Evolutionary conservation across 73 alveolate species (phyloP).

Genomic region (Uronychia binucleata): DNA sequence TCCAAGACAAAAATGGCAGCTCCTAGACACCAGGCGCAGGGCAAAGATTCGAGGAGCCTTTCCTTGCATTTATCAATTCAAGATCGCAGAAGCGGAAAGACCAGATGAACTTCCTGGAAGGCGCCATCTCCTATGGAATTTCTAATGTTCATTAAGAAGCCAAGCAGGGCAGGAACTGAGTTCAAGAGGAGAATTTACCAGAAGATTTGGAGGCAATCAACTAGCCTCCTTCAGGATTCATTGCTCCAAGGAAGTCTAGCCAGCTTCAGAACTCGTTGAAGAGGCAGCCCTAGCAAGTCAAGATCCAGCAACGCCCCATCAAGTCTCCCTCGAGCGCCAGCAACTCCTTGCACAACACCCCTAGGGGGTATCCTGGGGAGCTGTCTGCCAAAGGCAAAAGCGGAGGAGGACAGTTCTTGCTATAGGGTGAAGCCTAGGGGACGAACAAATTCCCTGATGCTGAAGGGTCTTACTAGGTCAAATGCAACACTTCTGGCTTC

Average conservation of each 20-base stretch:
- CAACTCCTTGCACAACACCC: background rate
- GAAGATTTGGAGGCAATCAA: background rate
- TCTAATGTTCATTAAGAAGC: too few species aligned
- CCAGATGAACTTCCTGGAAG: background rate
- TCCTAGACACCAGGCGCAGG: too few species aligned
- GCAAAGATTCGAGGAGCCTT: too few species aligned
- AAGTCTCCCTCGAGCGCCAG: background rate
- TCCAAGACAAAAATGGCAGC: too few species aligned
- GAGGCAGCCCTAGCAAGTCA: background rate
- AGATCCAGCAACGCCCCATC: background rate
- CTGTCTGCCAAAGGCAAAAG: too few species aligned
- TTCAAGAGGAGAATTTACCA: background rate
- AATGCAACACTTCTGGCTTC: too few species aligned
- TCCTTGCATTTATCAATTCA: background rate
- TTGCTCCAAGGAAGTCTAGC: conserved; percentile 1
- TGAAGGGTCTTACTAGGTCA: too few species aligned
- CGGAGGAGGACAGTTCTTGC: too few species aligned
- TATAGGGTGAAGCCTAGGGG: too few species aligned
- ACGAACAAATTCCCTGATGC: too few species aligned
- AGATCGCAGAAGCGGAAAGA: background rate
- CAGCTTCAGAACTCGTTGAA: background rate
- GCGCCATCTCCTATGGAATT: too few species aligned
- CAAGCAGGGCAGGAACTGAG: too few species aligned
- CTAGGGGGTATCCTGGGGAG: background rate
- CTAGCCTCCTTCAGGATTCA: background rate